These are phyloP conservation scores for Fusarium ramigenum DNA, from an alignment of 2,329 filamentous ascomycete species.

Conservation along the genomic window DNA sequence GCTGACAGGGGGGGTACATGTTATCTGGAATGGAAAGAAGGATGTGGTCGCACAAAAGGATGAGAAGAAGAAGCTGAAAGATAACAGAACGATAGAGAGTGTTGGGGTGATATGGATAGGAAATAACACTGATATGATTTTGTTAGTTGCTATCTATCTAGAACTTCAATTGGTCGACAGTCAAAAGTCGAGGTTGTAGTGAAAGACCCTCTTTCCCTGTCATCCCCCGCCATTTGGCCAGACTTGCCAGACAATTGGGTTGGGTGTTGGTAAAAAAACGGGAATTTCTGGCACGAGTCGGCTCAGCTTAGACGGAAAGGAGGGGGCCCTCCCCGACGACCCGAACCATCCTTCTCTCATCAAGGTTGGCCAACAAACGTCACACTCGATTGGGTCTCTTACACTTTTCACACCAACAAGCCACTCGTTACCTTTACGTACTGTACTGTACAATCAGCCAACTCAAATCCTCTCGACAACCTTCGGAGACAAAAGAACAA, in stretches of 20 bases:
- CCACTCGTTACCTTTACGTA: slow-evolving; percentile 1
- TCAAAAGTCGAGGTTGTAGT: neutral
- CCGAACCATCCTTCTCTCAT: slow-evolving; percentile 31
- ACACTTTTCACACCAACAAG: neutral
- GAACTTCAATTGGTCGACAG: neutral
- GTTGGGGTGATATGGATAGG: neutral
- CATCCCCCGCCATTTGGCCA: slow-evolving; percentile 26
- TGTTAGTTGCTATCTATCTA: neutral
- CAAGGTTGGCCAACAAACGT: slow-evolving; percentile 30
- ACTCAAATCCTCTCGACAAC: neutral
- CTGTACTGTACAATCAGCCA: neutral
- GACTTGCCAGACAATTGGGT: neutral
- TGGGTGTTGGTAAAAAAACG: neutral
- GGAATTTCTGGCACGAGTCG: slow-evolving; percentile 11
- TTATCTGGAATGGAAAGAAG: neutral
- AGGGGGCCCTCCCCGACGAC: slow-evolving; percentile 38
- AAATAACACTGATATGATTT: neutral
- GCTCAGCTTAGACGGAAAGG: slow-evolving; percentile 17
- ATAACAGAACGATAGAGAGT: neutral
- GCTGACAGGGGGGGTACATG: neutral
- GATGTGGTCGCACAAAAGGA: neutral
- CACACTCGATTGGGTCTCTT: slow-evolving; percentile 13
- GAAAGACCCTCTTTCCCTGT: slow-evolving; percentile 17
- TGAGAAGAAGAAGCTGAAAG: neutral
- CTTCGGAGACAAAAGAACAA: slow-evolving; percentile 19